Evolutionary conservation across 2,329 filamentous ascomycete genomes (phyloP).

Genomic region (Aspergillus sp.): DNA sequence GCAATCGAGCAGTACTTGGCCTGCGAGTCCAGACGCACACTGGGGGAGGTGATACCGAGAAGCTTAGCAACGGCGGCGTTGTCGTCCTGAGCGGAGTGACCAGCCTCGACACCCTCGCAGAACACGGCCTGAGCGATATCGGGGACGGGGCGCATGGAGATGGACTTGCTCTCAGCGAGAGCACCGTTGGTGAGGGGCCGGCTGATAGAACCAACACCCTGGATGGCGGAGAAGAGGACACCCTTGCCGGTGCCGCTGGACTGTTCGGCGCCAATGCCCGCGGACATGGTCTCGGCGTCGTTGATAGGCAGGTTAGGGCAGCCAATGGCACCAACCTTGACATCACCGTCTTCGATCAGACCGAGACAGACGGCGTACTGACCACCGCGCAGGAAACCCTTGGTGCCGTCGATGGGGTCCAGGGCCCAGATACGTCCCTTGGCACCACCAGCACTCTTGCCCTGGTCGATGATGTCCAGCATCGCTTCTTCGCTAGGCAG

Average conservation of each 20-base stretch:
- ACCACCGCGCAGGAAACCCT: constrained; percentile 92
- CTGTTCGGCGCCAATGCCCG: constrained; percentile 72
- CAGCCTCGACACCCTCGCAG: constrained; percentile 94
- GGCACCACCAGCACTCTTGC: constrained; percentile 46
- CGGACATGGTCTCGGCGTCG: constrained; percentile 69
- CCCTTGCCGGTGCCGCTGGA: constrained; percentile 74
- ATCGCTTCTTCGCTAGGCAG: constrained; percentile 64
- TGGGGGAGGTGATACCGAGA: constrained; percentile 84
- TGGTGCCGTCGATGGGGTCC: constrained; percentile 96
- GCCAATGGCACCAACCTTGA: constrained; percentile 90
- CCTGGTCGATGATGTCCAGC: constrained; percentile 60
- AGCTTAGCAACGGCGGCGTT: constrained; percentile 80
- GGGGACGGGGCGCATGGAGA: constrained; percentile 75
- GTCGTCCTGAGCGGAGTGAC: constrained; percentile 85
- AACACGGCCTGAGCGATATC: constrained; percentile 82
- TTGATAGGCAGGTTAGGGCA: constrained; percentile 94
- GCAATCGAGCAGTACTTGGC: constrained; percentile 97
- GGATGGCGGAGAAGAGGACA: constrained; percentile 83
- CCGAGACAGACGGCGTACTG: constrained; percentile 96
- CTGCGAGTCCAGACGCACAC: constrained; percentile 95
- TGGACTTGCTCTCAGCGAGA: constrained; percentile 57
- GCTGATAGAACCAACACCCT: constrained; percentile 77
- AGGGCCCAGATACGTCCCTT: constrained; percentile 81
- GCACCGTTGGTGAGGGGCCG: constrained; percentile 64
- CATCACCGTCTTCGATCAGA: constrained; percentile 87